Base-by-base conservation (phyloP, 495 filamentous ascomycete genomes). In the Aspergillus haitiensis region DNA sequence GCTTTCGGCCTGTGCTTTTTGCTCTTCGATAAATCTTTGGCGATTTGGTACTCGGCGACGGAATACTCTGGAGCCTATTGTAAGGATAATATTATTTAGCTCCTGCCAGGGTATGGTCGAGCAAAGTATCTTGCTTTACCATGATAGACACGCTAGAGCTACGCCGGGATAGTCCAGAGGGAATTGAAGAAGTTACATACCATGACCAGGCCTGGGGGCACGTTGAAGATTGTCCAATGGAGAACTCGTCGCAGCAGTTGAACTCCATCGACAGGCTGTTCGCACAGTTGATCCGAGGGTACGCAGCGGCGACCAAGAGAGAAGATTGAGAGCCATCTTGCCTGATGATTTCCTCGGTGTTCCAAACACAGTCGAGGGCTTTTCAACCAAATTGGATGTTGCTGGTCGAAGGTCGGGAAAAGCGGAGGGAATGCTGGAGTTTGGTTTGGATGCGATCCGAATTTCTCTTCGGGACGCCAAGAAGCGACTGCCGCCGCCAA, bases 211-310 rank as follows among this genome's bases (percentile, higher is more conserved):
- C 46, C 15, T 51, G 37, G 63, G 45, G 61, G 60, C 51, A 57
- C 65, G 65, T 57, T 71, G 68, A 49, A 62, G 52, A 54, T 34
- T 40, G 31, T 54, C 40, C 40, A 52, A 12, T 0, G 67, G 66
- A 53, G 74, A 63, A 55, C 67, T 68, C 55, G 72, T 62, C 36
- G 72, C 67, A 27, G 63, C 63, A 7, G 75, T 77, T 56, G 75
- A 79, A 64, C 69, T 75, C 70, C 71, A 79, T 52, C 76, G 75
- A 60, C 72, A 75, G 36, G 64, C 53, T 27, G 32, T 72, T 55
- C 40, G 66, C 45, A 59, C 46, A 55, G 62, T 59, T 58, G 56
- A 62, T 21, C 61, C 59, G 21, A 67, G 57, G 52, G 64, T 66
- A 53, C 71, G 75, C 57, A 78, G 58, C 15, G 71, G 64, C 32